These are phyloP conservation scores for Phytophthora citrophthora DNA, from an alignment of 352 stramenopile species.

Conservation along the genomic window DNA sequence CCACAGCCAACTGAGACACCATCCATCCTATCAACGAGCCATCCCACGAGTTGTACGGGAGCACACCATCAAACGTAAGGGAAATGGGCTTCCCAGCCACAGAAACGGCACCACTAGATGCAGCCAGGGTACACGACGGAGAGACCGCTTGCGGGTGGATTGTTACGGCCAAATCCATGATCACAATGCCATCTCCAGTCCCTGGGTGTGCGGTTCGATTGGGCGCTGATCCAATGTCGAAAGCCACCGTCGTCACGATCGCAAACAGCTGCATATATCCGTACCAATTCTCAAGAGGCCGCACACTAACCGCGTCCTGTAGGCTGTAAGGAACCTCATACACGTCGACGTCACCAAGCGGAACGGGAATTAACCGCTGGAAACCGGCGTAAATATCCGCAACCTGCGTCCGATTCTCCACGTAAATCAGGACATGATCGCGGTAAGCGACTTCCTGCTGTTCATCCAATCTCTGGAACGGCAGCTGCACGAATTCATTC, in stretches of 20 bases:
- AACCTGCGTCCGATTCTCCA: slow-evolving; percentile 37
- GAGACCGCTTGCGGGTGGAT: slow-evolving; percentile 33
- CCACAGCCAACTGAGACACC: slow-evolving; percentile 22
- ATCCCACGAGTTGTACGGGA: slow-evolving; percentile 15
- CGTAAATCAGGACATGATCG: slow-evolving; percentile 51
- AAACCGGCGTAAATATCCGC: slow-evolving; percentile 52
- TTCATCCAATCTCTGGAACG: slow-evolving; percentile 43
- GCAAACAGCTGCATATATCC: slow-evolving; percentile 48
- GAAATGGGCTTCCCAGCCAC: slow-evolving; percentile 33
- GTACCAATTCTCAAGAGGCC: slow-evolving; percentile 33
- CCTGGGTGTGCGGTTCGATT: slow-evolving; percentile 41
- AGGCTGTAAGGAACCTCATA: slow-evolving; percentile 46
- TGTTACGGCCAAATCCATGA: slow-evolving; percentile 46
- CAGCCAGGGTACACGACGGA: slow-evolving; percentile 18
- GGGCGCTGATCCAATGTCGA: slow-evolving; percentile 35
- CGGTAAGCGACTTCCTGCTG: slow-evolving; percentile 39
- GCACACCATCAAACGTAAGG: slow-evolving; percentile 19
- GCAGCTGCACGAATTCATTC: slow-evolving; percentile 50
- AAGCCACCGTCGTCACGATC: slow-evolving; percentile 49
- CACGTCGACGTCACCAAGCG: slow-evolving; percentile 33
- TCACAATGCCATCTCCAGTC: slow-evolving; percentile 40
- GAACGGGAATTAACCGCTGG: slow-evolving; percentile 10
- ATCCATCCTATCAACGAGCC: slow-evolving; percentile 19
- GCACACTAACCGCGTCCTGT: slow-evolving; percentile 35
- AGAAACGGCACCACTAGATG: slow-evolving; percentile 5